Conservation (phyloP, 352 stramenopile genomes). For the Thalassiosira mediterranea region DNA sequence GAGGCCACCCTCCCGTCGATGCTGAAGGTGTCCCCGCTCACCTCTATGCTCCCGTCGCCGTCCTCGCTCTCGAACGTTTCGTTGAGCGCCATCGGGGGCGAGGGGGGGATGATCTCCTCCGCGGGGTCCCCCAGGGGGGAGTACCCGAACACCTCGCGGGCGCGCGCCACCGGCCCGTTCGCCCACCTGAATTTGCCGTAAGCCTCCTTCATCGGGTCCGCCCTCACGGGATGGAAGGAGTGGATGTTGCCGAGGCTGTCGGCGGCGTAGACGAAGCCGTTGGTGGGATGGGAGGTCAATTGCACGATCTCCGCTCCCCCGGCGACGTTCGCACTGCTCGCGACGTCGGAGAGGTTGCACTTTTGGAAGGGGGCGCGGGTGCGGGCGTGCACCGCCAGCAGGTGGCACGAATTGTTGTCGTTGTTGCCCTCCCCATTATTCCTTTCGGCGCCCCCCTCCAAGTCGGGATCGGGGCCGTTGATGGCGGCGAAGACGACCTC, state of each 20-base stretch:
- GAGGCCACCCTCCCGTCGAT: not conserved
- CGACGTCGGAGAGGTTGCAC: conserved; percentile 26
- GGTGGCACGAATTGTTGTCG: conserved; percentile 21
- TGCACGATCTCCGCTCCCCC: conserved; percentile 56
- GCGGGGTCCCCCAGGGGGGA: not conserved
- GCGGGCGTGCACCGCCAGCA: conserved; percentile 68
- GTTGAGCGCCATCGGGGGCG: not conserved
- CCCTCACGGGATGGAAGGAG: conserved; percentile 30
- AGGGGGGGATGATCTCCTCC: not conserved
- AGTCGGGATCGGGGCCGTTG: not conserved
- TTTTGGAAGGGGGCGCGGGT: conserved; percentile 74
- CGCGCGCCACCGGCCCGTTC: conserved; percentile 11
- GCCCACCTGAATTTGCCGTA: conserved; percentile 60
- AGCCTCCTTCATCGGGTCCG: conserved; percentile 42
- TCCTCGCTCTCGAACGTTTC: not conserved
- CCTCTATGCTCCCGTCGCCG: not conserved
- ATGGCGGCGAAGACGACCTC: conserved; percentile 72
- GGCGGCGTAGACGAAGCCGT: conserved; percentile 28
- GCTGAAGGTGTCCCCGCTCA: not conserved
- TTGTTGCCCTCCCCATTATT: too few relatives aligned
- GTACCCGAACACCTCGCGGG: conserved; percentile 44
- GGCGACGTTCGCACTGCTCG: not conserved
- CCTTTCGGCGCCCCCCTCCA: not conserved
- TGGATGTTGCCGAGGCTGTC: conserved; percentile 35
- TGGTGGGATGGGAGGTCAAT: conserved; percentile 55